Evolutionary conservation across 2,329 filamentous ascomycete species (phyloP), one percentile per base, ranked within the genome.

Genomic region (Xylaria sp.): DNA sequence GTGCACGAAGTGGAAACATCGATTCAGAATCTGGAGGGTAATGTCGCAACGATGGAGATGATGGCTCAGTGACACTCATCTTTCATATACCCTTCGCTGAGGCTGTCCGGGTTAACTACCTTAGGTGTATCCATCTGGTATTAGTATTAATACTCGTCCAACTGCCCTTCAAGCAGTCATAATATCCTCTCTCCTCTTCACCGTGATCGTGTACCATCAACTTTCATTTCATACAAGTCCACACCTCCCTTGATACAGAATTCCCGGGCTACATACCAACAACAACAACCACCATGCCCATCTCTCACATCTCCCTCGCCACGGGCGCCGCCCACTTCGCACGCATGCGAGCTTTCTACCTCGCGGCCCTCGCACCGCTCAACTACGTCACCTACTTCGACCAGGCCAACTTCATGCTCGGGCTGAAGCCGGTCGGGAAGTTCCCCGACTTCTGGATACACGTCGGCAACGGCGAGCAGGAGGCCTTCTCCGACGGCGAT

Each of bases 361-460:
- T 72, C 2, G 41, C 23, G 28, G 54, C 65, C 10, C 71, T 74
- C 0, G 68, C 68, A n/a, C 68, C 71, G 13, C 65, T 74, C 4
- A 58, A 65, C 54, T 74, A 73, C 65, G 63, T 68, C 51, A 67
- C 61, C 15, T 72, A 71, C 50, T 67, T 48, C 62, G 73, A 73
- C 54, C 32, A 65, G 20, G 57, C 39, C 2, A 54, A 69, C 56
- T 58, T 56, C 46, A 69, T 72, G 69, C 62, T 72, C 13, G 71
- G 69, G 0, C 56, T 73, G 2, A 52, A 67, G 18, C 70, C 71
- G 41, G 63, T 3, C 32, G 66, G 65, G 6, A 65, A 63, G 9
- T 50, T 65, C 23, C 71, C 72, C 25, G 71, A 72, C 56, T 73
- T 73, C 63, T 74, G 70, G 69, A 10, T 71, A 6, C 71, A 74